Percentiles rank a stretch among this genome's conserved stretches.
Evolutionary conservation across 2,329 filamentous ascomycete species (phyloP).

Genomic region (Xylariales sp.): DNA sequence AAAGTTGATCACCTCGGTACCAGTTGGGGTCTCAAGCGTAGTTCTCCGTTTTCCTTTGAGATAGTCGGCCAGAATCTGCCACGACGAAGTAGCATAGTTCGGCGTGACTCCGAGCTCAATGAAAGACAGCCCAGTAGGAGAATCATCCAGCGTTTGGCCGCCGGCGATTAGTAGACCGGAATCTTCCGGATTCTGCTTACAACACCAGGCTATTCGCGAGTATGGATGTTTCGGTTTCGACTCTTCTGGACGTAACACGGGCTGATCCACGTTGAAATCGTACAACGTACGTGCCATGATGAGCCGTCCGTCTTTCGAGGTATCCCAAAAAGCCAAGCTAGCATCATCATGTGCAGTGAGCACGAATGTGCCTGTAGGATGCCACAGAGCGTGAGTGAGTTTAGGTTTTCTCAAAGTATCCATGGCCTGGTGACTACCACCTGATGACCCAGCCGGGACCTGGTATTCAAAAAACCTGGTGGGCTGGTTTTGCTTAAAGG

Average conservation of each 20-base stretch:
- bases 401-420: conserved; percentile 75
- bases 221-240: conserved; percentile 78
- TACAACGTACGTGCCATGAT: conserved; percentile 85
- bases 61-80: conserved; percentile 83
- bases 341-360: conserved; percentile 90
- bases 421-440: conserved; percentile 75
- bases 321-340: conserved; percentile 93
- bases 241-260: conserved; percentile 62
- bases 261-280: conserved; percentile 78
- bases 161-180: conserved; percentile 89
- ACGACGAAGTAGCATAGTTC: conserved; percentile 89
- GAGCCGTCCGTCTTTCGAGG: conserved; percentile 81
- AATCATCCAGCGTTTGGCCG: conserved; percentile 74
- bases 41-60: conserved; percentile 80
- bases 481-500: conserved; percentile 89
- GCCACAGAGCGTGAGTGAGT: conserved; percentile 88
- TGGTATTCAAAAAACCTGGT: conserved; percentile 86
- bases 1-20: conserved; percentile 81
- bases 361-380: conserved; percentile 92
- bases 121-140: conserved; percentile 84
- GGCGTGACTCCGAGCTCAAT: conserved; percentile 90
- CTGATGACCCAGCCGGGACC: conserved; percentile 82
- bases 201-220: conserved; percentile 88
- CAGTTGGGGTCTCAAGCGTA: conserved; percentile 79
- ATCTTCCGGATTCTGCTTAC: conserved; percentile 92